A percentile compares a stretch with the other conserved stretches of the same genome.
These are phyloP conservation scores for Phoenix dactylifera DNA, from an alignment of 176 grass and related monocot genomes.

Conservation along the genomic window DNA sequence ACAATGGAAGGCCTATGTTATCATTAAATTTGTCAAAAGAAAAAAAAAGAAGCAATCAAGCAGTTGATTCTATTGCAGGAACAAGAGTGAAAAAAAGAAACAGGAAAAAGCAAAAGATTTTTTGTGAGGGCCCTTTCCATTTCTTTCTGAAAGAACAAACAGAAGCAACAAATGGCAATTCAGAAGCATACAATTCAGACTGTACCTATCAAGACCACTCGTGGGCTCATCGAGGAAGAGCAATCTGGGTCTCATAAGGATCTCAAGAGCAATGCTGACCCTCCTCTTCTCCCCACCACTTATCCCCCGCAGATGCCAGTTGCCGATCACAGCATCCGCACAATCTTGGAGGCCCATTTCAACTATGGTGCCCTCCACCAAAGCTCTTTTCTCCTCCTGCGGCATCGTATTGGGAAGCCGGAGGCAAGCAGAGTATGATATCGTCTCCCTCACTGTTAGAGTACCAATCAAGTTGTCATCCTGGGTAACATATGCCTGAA, in stretches of 20 bases:
- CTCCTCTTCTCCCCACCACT: slow-evolving; percentile 97
- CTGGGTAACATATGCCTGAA: slow-evolving; percentile 93
- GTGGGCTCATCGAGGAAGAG: slow-evolving; percentile 99
- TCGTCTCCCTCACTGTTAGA: slow-evolving; percentile 93
- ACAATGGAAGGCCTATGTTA: too few relatives aligned
- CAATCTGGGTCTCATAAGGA: slow-evolving; percentile 89
- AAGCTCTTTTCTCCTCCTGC: slow-evolving; percentile 66
- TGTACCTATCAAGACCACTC: slow-evolving; percentile 92
- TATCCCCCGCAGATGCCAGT: slow-evolving; percentile 94
- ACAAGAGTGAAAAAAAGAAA: too few relatives aligned
- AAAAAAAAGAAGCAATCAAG: too few relatives aligned
- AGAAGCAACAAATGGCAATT: too few relatives aligned
- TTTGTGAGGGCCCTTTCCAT: too few relatives aligned
- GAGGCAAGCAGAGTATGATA: slow-evolving; percentile 86
- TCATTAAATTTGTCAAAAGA: too few relatives aligned
- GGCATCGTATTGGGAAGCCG: slow-evolving; percentile 93
- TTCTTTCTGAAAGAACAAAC: too few relatives aligned
- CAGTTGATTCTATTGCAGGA: too few relatives aligned
- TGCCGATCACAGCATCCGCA: slow-evolving; percentile 89
- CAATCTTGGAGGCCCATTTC: slow-evolving; percentile 99
- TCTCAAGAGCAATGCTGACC: slow-evolving; percentile 96
- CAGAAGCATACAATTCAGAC: too few relatives aligned
- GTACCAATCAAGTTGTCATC: slow-evolving; percentile 98
- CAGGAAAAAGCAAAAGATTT: too few relatives aligned
- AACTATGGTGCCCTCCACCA: slow-evolving; percentile 86